Evolutionary conservation across 306 rosid species (phyloP), one percentile per base, ranked within the genome.

Genomic region (Ormosia emarginata): DNA sequence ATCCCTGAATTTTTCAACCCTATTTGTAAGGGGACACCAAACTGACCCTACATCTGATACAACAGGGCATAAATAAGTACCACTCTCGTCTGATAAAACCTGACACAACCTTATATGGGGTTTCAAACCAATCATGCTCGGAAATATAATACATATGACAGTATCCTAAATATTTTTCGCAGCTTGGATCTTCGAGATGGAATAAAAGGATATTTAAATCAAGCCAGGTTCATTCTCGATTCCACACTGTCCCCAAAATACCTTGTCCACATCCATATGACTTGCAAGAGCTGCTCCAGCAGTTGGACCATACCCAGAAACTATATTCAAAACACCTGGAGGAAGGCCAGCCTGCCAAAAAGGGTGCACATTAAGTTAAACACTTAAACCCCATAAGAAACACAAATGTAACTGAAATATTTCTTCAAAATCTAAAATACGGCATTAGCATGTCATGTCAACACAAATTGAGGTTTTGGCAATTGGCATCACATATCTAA

Each of bases 241-340:
- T 18, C 50, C 8, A 3, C 30, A 57, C 74, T 55, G 53, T 55
- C 56, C 71, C 58, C 11, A 65, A 71, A 44, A 67, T 90, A 94
- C 98, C 97, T 95, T 95, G 84, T 95, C 98, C 77, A 95, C 98
- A 44, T 93, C 97, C 97, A 90, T 93, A 82, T 95, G 98, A 64
- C 95, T 82, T 43, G 98, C 98, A 82, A 95, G 97, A 74, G 98
- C 72, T 71, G 98, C 97, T 57, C 98, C 98, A 33, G 97, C 98
- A 34, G 89, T 89, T 4, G 97, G 97, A 44, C 98, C 98, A 83
- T 73, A 88, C 24, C 98, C 98, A 14, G 97, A 91, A 83, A 94
- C 91, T 77, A 94, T 5, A 81, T 94, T 94, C 62, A 93, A 49
- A 74, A 94, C 98, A 71, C 98, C 98, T 3, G 97, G 94, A 47